Conservation (phyloP, 1,139 yeast genomes). For the Trichomonascaceae sp. region DNA sequence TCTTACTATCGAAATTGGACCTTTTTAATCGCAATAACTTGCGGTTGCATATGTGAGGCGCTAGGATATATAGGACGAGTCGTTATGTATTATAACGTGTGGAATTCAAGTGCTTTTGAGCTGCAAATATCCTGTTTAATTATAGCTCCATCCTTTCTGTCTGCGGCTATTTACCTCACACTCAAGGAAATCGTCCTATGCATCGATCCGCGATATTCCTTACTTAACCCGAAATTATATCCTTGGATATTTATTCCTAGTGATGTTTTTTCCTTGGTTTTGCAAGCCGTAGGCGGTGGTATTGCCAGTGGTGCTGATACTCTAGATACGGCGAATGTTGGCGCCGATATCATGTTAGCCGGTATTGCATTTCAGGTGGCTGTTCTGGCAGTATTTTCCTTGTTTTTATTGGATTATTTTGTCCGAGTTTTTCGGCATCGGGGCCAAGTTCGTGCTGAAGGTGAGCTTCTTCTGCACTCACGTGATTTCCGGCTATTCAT, state of each 20-base stretch:
- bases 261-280: slow-evolving; percentile 38
- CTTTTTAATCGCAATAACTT: slow-evolving; percentile 47
- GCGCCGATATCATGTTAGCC: slow-evolving; percentile 20
- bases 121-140: slow-evolving; percentile 66
- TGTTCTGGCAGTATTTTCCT: slow-evolving; percentile 34
- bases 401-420: slow-evolving; percentile 42
- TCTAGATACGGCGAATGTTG: slow-evolving; percentile 14
- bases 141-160: slow-evolving; percentile 79
- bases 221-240: slow-evolving; percentile 69
- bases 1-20: slow-evolving; percentile 59
- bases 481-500: slow-evolving; percentile 38
- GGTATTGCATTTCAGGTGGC: slow-evolving; percentile 35
- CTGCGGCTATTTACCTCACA: slow-evolving; percentile 80
- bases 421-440: slow-evolving; percentile 26
- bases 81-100: not conserved
- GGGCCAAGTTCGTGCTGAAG: slow-evolving; percentile 19
- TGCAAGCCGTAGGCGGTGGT: slow-evolving; percentile 45
- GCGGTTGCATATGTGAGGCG: not conserved
- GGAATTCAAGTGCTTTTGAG: not conserved
- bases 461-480: not conserved
- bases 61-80: not conserved
- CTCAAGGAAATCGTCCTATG: slow-evolving; percentile 68
- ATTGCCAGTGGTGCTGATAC: slow-evolving; percentile 25
- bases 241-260: slow-evolving; percentile 49
- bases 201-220: slow-evolving; percentile 58